A percentile compares a stretch with the other conserved stretches of the same genome.
Conservation (phyloP, 2,329 filamentous ascomycete species). For the Fusarium praegraminearum region DNA sequence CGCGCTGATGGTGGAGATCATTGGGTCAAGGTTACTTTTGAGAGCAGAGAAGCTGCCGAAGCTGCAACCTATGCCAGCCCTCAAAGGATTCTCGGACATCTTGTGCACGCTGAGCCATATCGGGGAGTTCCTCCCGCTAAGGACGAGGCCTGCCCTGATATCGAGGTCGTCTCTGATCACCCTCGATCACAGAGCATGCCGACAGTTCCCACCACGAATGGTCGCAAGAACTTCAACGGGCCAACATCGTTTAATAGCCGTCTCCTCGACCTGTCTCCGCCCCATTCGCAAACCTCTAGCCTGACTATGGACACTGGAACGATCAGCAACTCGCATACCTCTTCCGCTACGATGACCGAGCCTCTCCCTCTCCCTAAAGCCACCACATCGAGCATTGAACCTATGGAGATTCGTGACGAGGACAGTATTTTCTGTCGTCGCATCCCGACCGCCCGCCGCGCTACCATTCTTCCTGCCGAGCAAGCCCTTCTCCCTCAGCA, state of each 20-base stretch:
- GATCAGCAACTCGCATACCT: slow-evolving; percentile 58
- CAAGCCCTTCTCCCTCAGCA: slow-evolving; percentile 78
- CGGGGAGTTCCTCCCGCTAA: slow-evolving; percentile 71
- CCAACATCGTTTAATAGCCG: slow-evolving; percentile 54
- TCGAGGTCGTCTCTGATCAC: slow-evolving; percentile 53
- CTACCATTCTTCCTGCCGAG: slow-evolving; percentile 74
- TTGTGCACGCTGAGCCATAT: slow-evolving; percentile 79
- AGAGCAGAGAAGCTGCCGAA: slow-evolving; percentile 77
- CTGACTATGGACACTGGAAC: slow-evolving; percentile 70
- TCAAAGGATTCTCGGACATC: slow-evolving; percentile 76
- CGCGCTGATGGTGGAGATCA: slow-evolving; percentile 85
- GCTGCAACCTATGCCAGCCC: slow-evolving; percentile 77
- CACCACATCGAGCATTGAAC: slow-evolving; percentile 44
- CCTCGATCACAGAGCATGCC: slow-evolving; percentile 55
- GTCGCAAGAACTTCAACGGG: slow-evolving; percentile 48
- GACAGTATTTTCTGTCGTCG: slow-evolving; percentile 66
- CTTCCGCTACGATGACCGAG: slow-evolving; percentile 61
- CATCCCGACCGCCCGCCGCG: slow-evolving; percentile 75
- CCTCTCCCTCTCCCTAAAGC: slow-evolving; percentile 31
- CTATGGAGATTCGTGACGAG: slow-evolving; percentile 49
- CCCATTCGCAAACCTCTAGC: slow-evolving; percentile 64
- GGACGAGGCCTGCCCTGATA: slow-evolving; percentile 72
- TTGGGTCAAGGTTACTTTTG: slow-evolving; percentile 92
- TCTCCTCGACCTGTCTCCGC: slow-evolving; percentile 57
- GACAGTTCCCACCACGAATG: slow-evolving; percentile 44